phyloP scores from a whole-genome alignment of 176 grass and related monocot genomes.

The Puccinellia tenuiflora region DNA sequence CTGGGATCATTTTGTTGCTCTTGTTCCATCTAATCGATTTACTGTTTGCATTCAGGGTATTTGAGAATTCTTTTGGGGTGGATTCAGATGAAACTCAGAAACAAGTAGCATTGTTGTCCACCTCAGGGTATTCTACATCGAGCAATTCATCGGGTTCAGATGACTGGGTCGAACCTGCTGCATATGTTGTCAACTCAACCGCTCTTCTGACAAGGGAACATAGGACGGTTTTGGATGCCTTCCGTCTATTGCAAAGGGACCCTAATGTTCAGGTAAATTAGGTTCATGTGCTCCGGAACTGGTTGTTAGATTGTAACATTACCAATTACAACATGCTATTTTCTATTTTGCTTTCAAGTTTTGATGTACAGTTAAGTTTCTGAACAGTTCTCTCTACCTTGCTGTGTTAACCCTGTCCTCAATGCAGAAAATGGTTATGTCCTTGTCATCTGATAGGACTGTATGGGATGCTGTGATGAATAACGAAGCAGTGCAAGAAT shows the following conservation, averaged over 20 bases:
- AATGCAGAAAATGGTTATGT: slow-evolving; percentile 84
- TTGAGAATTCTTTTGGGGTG: slow-evolving; percentile 31
- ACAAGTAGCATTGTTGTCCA: slow-evolving; percentile 29
- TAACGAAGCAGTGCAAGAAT: slow-evolving; percentile 83
- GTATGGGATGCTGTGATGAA: slow-evolving; percentile 94
- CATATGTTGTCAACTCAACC: slow-evolving; percentile 54
- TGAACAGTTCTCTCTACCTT: neutral
- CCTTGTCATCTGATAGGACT: slow-evolving; percentile 78
- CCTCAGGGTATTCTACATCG: slow-evolving; percentile 38
- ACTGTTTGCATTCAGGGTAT: slow-evolving; percentile 28
- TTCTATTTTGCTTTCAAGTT: neutral
- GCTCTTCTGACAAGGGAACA: slow-evolving; percentile 46
- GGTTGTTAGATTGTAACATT: neutral
- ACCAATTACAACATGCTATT: neutral
- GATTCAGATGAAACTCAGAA: slow-evolving; percentile 20
- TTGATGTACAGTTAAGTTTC: neutral
- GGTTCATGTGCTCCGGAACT: neutral
- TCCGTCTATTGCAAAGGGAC: slow-evolving; percentile 61
- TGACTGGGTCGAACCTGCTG: slow-evolving; percentile 87
- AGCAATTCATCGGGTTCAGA: slow-evolving; percentile 50
- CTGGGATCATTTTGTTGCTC: neutral
- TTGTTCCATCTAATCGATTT: slow-evolving; percentile 12
- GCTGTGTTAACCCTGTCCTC: slow-evolving; percentile 7
- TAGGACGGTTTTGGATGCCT: slow-evolving; percentile 75
- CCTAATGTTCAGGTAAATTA: slow-evolving; percentile 61